These are phyloP conservation scores for Eucalyptus pumila DNA, from an alignment of 345 rosid genomes.

Conservation along the genomic window DNA sequence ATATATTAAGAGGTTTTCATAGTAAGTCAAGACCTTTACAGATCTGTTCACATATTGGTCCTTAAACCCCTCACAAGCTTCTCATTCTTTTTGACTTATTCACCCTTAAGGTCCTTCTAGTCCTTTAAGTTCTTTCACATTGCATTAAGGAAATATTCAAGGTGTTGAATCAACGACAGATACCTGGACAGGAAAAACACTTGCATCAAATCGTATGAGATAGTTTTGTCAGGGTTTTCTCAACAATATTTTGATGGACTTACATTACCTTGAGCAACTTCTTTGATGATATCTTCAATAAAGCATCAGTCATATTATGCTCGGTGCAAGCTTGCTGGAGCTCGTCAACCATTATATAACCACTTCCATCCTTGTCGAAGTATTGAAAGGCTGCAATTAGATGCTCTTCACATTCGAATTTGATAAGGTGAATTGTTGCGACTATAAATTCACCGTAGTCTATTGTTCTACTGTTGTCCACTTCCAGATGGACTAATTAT, in stretches of 20 bases:
- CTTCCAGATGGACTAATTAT: background rate
- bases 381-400: slow-evolving; percentile 12
- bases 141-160: no score
- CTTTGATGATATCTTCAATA: background rate
- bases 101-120: no score
- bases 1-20: background rate
- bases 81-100: no score
- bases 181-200: no score
- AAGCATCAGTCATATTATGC: background rate
- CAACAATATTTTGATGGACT: no score
- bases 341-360: slow-evolving; percentile 9
- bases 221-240: no score
- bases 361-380: slow-evolving; percentile 17
- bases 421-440: slow-evolving; percentile 7
- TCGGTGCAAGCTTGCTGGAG: background rate
- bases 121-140: no score
- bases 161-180: no score
- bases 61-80: no score
- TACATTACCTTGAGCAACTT: no score
- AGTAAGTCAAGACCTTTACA: background rate
- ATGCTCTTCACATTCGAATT: slow-evolving; percentile 12
- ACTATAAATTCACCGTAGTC: slow-evolving; percentile 16
- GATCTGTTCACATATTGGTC: no score
- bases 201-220: no score
- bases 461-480: slow-evolving; percentile 10